Conservation (phyloP, 1,284 basidiomycete species). For the Sutorius eximius region DNA sequence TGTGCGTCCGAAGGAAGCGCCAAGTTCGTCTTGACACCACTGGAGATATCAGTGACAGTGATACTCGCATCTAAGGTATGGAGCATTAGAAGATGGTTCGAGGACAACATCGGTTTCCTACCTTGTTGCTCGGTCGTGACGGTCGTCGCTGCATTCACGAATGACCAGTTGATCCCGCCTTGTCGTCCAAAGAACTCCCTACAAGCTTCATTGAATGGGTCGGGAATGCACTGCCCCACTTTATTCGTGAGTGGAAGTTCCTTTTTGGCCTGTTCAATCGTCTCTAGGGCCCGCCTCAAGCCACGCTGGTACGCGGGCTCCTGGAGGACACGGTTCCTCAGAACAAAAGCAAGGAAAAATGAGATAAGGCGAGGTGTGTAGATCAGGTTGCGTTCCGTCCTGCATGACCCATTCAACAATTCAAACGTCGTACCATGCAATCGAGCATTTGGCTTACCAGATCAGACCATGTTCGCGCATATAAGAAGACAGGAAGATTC, state of each 20-base stretch:
- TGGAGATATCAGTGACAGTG: constrained; percentile 21
- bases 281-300: constrained; percentile 48
- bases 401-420: constrained; percentile 17
- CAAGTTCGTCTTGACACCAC: constrained; percentile 17
- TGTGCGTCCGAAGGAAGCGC: constrained; percentile 25
- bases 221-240: constrained; percentile 55
- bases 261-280: constrained; percentile 48
- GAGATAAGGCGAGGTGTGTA: constrained; percentile 54
- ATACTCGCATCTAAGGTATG: constrained; percentile 11
- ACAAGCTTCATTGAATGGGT: constrained; percentile 51
- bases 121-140: constrained; percentile 11
- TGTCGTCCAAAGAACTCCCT: constrained; percentile 48
- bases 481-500: constrained; percentile 65
- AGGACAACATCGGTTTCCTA: neutral
- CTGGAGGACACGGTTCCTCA: constrained; percentile 57
- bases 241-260: constrained; percentile 60
- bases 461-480: constrained; percentile 62
- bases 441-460: constrained; percentile 43
- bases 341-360: constrained; percentile 63
- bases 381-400: constrained; percentile 44
- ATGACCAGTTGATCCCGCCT: constrained; percentile 34
- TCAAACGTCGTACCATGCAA: neutral
- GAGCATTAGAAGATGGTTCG: constrained; percentile 8
- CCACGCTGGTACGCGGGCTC: constrained; percentile 40
- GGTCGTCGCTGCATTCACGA: constrained; percentile 2